Conservation (phyloP, 495 filamentous ascomycete species). For the Pyrenula aspistea region DNA sequence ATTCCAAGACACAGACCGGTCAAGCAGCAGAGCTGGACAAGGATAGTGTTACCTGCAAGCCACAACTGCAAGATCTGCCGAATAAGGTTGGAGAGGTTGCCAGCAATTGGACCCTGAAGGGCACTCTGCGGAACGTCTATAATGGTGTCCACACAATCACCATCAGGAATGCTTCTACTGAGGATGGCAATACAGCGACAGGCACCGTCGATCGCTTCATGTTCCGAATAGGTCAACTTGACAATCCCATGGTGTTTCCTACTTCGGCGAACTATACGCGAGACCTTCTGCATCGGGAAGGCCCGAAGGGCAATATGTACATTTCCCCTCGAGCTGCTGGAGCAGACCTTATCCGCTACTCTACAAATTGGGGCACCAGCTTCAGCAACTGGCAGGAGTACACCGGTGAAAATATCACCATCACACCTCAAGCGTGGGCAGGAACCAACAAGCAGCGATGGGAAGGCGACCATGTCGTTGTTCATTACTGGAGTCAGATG, state of each 20-base stretch:
- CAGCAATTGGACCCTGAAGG: constrained; percentile 14
- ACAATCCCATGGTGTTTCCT: constrained; percentile 36
- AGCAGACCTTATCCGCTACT: constrained; percentile 39
- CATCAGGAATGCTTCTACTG: constrained; percentile 28
- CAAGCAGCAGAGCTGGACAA: constrained; percentile 12
- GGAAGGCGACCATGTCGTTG: constrained; percentile 39
- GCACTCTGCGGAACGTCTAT: constrained; percentile 28
- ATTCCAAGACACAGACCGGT: constrained; percentile 24
- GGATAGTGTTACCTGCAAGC: constrained; percentile 9
- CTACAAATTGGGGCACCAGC: constrained; percentile 30
- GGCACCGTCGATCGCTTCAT: constrained; percentile 30
- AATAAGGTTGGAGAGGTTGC: constrained; percentile 8
- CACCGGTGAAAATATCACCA: constrained; percentile 16
- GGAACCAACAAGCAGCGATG: constrained; percentile 41
- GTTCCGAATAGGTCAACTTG: constrained; percentile 27
- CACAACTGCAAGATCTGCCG: constrained; percentile 3
- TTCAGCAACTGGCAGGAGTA: constrained; percentile 41
- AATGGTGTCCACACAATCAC: constrained; percentile 35
- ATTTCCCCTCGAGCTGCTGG: constrained; percentile 37
- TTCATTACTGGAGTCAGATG: constrained; percentile 44
- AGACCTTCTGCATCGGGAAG: constrained; percentile 23
- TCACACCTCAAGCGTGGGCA: constrained; percentile 26
- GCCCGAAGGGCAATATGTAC: constrained; percentile 15
- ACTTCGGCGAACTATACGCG: constrained; percentile 41
- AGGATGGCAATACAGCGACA: constrained; percentile 20